Evolutionary conservation across 345 rosid genomes (phyloP), one percentile per base, ranked within the genome.

Genomic region (Syzygium grande): DNA sequence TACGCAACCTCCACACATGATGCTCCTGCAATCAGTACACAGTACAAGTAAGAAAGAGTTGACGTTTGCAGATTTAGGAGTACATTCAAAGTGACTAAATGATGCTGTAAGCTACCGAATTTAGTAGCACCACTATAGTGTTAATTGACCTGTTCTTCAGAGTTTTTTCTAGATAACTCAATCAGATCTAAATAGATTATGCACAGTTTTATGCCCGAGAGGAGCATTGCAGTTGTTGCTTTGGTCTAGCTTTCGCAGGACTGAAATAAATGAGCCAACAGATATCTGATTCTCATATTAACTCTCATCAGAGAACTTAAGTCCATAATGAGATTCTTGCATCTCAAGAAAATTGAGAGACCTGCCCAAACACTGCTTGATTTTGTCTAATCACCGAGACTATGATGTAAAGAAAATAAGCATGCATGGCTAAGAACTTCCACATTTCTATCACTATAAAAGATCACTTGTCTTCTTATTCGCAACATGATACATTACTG

Each of bases 1-100:
- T 51, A 86, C 92, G 78, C 98, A 95, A 54, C 99, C 97, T 89
- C 99, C 98, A 16, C 99, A 96, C 68, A 96, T 88, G 22, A 96
- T 93, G 86, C 92, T 93, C 92, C 98, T 95, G 94, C 91, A 92
- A 30, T 87, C 1, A 53, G 53, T 7, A 78, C 41, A 85, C 0
- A 9, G 19, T 43, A 65, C 11, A 1, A 9, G 49, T 85, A 53
- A 84, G 22, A 55, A 51, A 73, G n/a, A 51, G 27, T 63, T 0
- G 10, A 54, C 46, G 46, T 19, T 58, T 43, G 22, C 2, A 43
- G 56, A 86, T 73, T 34, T 0, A 38, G 25, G 0, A 19, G 38
- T 73, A 9, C 12, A 1, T 73, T 19, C 27, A 2, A 19, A 73
- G 27, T 0, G 0, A 73, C 1, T 19, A 38, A 17, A 10, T 73